phyloP scores from a whole-genome alignment of 768 basidiomycete species.

The Megacollybia marginata region DNA sequence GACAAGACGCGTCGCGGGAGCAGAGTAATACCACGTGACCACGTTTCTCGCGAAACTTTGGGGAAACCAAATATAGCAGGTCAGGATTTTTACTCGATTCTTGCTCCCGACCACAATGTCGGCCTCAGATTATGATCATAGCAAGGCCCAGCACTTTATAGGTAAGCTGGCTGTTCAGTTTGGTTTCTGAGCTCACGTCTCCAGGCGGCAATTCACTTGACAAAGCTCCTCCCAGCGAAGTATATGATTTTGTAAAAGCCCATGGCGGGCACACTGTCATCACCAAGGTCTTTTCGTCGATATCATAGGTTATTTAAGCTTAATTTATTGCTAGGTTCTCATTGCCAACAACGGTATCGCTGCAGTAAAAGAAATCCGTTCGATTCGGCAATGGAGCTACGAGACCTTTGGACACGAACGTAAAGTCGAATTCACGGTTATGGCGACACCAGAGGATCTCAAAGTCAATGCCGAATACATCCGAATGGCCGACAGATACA shows the following conservation, averaged over 20 bases:
- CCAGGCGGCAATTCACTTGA: conserved; percentile 91
- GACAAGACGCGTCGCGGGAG: too few relatives aligned
- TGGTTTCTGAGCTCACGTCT: conserved; percentile 7
- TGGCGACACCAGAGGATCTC: conserved; percentile 98
- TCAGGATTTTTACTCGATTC: too few relatives aligned
- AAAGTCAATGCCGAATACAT: conserved; percentile 99
- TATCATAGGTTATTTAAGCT: background rate
- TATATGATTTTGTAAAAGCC: conserved; percentile 85
- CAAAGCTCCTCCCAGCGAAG: conserved; percentile 67
- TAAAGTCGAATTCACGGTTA: conserved; percentile 96
- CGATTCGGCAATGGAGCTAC: conserved; percentile 99
- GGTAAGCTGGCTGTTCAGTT: conserved; percentile 23
- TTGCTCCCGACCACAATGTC: conserved; percentile 29
- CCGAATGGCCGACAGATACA: conserved; percentile 98
- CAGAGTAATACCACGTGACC: too few relatives aligned
- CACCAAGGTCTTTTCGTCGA: conserved; percentile 66
- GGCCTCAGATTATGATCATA: conserved; percentile 37
- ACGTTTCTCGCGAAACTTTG: too few relatives aligned
- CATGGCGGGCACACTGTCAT: conserved; percentile 98
- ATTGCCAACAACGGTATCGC: conserved; percentile 69
- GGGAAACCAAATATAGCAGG: too few relatives aligned
- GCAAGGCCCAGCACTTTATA: conserved; percentile 47
- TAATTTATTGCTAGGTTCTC: conserved; percentile 1
- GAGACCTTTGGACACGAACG: conserved; percentile 97
- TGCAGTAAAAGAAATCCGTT: conserved; percentile 98